Evolutionary conservation across 140 eudicot genomes (phyloP), one percentile per base, ranked within the genome.

Genomic region (Stevia rebaudiana): DNA sequence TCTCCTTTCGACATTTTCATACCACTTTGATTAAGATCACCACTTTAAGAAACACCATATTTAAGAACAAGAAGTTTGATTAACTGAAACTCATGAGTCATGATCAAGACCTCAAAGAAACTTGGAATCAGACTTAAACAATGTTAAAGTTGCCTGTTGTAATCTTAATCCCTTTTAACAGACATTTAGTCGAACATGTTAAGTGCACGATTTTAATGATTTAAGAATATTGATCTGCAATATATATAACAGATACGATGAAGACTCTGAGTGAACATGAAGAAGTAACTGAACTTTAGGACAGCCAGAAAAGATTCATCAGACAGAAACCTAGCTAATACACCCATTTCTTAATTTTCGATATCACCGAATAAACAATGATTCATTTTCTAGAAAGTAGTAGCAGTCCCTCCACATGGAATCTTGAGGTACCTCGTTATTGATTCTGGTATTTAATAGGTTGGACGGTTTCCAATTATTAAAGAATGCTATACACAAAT

Each of bases 1-100:
- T 74, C 66, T 68, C 88, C 96, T 58, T 84, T 68, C 64, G 80
- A 64, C 81, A 83, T 75, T 61, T 76, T 35, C 19, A 40, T 18
- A 19, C 19, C 42, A 48, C 23, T 21, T 46, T 43, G 12, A n/a
- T n/a, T n/a, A n/a, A n/a, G n/a, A n/a, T n/a, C n/a, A n/a, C n/a
- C n/a, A n/a, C n/a, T n/a, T n/a, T n/a, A n/a, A n/a, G n/a, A n/a
- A n/a, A n/a, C n/a, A n/a, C n/a, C n/a, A n/a, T n/a, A n/a, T n/a
- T n/a, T n/a, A 6, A 24, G 23, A 17, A 48, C 28, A 48, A 58
- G 5, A 62, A 19, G 54, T 42, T 23, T 9, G 58, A 6, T 33
- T 18, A 33, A 4, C 7, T 28, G 42, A 63, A 65, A 49, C 71
- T 10, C 59, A 12, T 52, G 56, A 49, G 61, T 10, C 59, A 12